These are phyloP conservation scores for Stevia rebaudiana DNA, from an alignment of 140 eudicot genomes.

Conservation along the genomic window DNA sequence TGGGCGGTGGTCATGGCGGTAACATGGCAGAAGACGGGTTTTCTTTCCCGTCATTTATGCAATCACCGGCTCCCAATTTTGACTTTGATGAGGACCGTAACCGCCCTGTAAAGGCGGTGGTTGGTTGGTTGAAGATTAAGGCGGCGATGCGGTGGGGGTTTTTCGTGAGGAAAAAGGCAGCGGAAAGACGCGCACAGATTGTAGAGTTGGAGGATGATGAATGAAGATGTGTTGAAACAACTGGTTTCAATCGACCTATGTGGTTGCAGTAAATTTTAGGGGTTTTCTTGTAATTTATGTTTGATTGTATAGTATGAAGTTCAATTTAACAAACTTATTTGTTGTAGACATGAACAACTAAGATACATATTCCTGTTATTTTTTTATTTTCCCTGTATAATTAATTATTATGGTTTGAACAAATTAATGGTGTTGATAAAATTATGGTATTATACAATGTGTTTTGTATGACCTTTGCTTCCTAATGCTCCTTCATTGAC, in stretches of 20 bases:
- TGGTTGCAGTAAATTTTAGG: conserved; percentile 16
- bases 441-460: conserved; percentile 6
- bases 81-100: conserved; percentile 52
- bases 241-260: neutral
- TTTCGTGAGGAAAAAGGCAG: conserved; percentile 80
- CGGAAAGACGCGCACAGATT: conserved; percentile 77
- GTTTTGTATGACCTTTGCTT: neutral
- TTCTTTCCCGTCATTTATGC: conserved; percentile 52
- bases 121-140: conserved; percentile 80
- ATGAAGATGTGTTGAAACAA: neutral
- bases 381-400: conserved; percentile 23
- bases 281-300: conserved; percentile 22
- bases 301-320: conserved; percentile 34
- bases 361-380: conserved; percentile 10
- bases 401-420: conserved; percentile 35
- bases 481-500: neutral
- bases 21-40: conserved; percentile 59
- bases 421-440: too few relatives aligned
- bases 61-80: conserved; percentile 54
- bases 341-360: conserved; percentile 9
- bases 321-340: conserved; percentile 22
- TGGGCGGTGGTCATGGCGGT: conserved; percentile 51
- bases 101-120: conserved; percentile 82
- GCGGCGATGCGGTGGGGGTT: conserved; percentile 97
- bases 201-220: conserved; percentile 71